Base-by-base conservation (phyloP, 768 basidiomycete genomes). In the Hebeloma cylindrosporum region DNA sequence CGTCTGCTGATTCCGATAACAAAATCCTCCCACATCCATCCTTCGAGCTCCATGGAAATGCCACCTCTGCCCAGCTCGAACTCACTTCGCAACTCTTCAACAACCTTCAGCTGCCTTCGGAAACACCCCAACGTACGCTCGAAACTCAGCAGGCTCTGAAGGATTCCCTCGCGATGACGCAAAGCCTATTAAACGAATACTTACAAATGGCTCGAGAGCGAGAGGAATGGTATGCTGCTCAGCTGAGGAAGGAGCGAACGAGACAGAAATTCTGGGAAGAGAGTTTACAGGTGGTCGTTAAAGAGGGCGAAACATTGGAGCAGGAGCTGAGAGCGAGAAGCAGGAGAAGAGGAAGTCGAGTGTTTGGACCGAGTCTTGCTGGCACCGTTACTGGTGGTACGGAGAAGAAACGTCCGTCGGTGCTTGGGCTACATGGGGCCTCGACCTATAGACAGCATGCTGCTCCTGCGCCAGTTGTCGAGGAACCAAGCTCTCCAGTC, bases 261-360 rank as follows among this genome's bases (percentile, higher is more conserved):
- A 71, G 82, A 18, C 81, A 83, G 57, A 68, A 60, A 8, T 70
- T 93, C 20, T 97, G 94, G 94, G 93, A 95, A 65, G 85, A 92
- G 66, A 94, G 88, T 61, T 64, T 97, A 58, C 81, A 85, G 43
- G 79, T 81, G 2, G 92, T 94, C 6, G 93, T 93, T 1, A 74
- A 77, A 44, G 90, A 95, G 61, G 92, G 93, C 11, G 90, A 91
- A 57, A 75, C 72, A 7, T 74, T 94, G 16, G 94, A 98, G 69
- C 68, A 69, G 45, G 91, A 95, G 64, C 71, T 98, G 44, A 74
- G 80, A 48, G 72, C 67, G 50, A 67, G 80, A 40, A 79, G 78
- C 42, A 61, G 79, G 54, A 78, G 68, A 63, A 71, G 82, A 40
- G 79, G 81, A 40, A 85, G 82, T 57, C 66, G 75, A 33, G 71